phyloP scores from a whole-genome alignment of 2,329 filamentous ascomycete genomes.

The Purpureocillium takamizusanense region DNA sequence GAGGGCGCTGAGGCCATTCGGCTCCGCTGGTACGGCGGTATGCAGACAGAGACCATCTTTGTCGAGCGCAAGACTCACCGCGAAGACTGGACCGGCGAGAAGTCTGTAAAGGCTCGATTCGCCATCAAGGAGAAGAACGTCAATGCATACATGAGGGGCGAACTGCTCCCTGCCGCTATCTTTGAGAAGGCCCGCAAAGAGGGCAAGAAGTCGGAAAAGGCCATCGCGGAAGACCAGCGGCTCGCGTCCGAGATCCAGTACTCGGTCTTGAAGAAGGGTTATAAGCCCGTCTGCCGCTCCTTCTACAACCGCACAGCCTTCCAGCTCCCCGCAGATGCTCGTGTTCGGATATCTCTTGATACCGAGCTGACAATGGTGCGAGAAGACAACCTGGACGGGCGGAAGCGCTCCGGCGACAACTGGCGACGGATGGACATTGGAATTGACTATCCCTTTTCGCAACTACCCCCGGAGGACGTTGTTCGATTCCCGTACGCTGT shows the following conservation, averaged over 20 bases:
- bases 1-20: slow-evolving; percentile 96
- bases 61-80: slow-evolving; percentile 97
- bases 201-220: slow-evolving; percentile 85
- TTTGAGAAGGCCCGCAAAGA: slow-evolving; percentile 96
- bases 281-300: slow-evolving; percentile 82
- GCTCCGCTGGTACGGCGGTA: slow-evolving; percentile 93
- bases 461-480: slow-evolving; percentile 76
- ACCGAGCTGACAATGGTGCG: slow-evolving; percentile 92
- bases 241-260: slow-evolving; percentile 91
- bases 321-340: slow-evolving; percentile 89
- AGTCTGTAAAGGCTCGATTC: slow-evolving; percentile 97
- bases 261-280: slow-evolving; percentile 76
- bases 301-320: slow-evolving; percentile 99
- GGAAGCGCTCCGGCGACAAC: slow-evolving; percentile 68
- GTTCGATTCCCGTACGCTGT: slow-evolving; percentile 93
- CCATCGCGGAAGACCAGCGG: slow-evolving; percentile 84
- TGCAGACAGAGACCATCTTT: slow-evolving; percentile 92
- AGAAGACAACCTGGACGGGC: slow-evolving; percentile 88
- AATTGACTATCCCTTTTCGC: slow-evolving; percentile 88
- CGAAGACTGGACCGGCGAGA: slow-evolving; percentile 98
- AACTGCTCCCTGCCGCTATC: slow-evolving; percentile 75
- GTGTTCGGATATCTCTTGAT: slow-evolving; percentile 92
- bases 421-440: slow-evolving; percentile 98
- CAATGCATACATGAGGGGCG: slow-evolving; percentile 78
- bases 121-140: slow-evolving; percentile 95